Percentiles rank a stretch among this genome's conserved stretches.
phyloP scores from a whole-genome alignment of 2,329 filamentous ascomycete species.

The Sporothrix euskadiensis region DNA sequence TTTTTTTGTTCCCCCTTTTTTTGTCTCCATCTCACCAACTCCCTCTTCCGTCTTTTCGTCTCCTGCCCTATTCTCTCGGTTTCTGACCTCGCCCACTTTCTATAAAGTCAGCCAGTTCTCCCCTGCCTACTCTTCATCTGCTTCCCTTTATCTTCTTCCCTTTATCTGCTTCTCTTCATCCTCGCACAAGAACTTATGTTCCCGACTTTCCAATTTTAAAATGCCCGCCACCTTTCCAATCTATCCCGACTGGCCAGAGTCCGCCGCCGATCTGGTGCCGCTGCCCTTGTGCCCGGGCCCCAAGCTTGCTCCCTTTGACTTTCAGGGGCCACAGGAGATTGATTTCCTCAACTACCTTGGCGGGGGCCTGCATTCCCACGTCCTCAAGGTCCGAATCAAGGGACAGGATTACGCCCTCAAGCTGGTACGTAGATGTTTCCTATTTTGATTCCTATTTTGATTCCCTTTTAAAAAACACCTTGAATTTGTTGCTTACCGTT shows the following conservation, averaged over 20 bases:
- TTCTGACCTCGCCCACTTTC: background rate
- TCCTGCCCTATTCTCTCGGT: background rate
- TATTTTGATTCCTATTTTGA: background rate
- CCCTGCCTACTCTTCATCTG: background rate
- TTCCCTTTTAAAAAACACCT: background rate
- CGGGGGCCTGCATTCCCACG: constrained; percentile 1
- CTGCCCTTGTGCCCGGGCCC: constrained; percentile 1
- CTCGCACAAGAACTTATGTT: background rate
- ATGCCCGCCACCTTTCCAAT: background rate
- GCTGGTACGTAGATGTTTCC: background rate
- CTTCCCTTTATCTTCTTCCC: background rate
- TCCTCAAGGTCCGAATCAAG: constrained; percentile 3
- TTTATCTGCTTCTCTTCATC: background rate
- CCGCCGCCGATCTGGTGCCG: background rate
- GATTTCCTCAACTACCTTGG: constrained; percentile 4
- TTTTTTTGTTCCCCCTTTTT: background rate
- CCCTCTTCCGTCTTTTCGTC: background rate
- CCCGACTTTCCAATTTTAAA: background rate
- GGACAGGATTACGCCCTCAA: background rate
- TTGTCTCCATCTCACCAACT: background rate
- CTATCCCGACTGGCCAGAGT: constrained; percentile 1
- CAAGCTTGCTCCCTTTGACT: constrained; percentile 10
- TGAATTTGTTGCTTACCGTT: background rate
- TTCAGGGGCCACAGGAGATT: background rate
- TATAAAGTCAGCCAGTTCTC: constrained; percentile 1